These are phyloP conservation scores for Clavispora phyllophila DNA, from an alignment of 805 yeast species.

Conservation along the genomic window DNA sequence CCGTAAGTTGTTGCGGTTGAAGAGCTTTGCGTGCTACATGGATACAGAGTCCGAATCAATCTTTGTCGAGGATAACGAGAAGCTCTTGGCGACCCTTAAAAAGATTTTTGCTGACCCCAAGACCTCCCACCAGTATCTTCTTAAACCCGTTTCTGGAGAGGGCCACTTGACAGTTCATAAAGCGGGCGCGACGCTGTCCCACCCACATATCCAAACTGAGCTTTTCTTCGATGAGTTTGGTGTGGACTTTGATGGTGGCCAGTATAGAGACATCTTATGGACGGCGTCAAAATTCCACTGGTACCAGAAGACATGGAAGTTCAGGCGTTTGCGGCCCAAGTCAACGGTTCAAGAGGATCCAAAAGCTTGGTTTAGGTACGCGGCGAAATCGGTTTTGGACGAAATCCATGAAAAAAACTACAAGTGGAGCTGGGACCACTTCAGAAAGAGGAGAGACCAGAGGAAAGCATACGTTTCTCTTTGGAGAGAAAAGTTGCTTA, in stretches of 20 bases:
- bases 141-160: constrained; percentile 84
- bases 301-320: constrained; percentile 70
- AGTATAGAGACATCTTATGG: constrained; percentile 76
- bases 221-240: constrained; percentile 85
- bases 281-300: constrained; percentile 79
- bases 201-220: constrained; percentile 69
- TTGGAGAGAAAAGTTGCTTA: constrained; percentile 60
- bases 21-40: constrained; percentile 77
- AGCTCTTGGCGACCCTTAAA: constrained; percentile 46
- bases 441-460: constrained; percentile 66
- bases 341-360: constrained; percentile 57
- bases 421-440: constrained; percentile 85
- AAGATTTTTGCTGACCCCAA: constrained; percentile 31
- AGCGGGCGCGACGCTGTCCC: constrained; percentile 59
- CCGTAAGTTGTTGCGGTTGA: constrained; percentile 70
- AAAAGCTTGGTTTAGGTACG: constrained; percentile 73
- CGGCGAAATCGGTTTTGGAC: constrained; percentile 66
- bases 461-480: constrained; percentile 60
- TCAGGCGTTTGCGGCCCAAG: constrained; percentile 65
- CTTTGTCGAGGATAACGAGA: constrained; percentile 43
- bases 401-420: constrained; percentile 80
- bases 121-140: constrained; percentile 45
- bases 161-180: constrained; percentile 83
- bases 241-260: constrained; percentile 77
- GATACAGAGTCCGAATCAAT: constrained; percentile 59